Evolutionary conservation across 176 grass and related monocot species (phyloP).

Genomic region (Thinopyrum elongatum): DNA sequence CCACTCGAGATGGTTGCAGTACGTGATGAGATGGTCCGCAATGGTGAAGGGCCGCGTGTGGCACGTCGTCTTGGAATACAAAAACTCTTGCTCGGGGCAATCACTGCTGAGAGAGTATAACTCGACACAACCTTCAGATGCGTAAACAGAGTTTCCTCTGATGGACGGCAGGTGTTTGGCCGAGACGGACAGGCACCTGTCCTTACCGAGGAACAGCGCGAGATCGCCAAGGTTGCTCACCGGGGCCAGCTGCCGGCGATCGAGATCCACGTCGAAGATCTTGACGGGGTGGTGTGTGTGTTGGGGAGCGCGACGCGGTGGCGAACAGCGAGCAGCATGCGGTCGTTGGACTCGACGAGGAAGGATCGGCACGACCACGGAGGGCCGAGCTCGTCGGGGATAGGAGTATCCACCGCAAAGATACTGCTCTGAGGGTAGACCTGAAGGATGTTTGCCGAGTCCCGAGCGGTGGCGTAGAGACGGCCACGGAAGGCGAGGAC

Average conservation of each 20-base stretch:
- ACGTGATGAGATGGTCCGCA: constrained; percentile 28
- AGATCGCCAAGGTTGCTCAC: not conserved
- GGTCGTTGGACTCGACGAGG: not conserved
- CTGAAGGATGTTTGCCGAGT: not conserved
- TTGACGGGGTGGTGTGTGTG: not conserved
- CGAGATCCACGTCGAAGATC: not conserved
- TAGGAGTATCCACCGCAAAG: not conserved
- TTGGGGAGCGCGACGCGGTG: not conserved
- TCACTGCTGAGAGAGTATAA: not conserved
- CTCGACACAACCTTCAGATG: not conserved
- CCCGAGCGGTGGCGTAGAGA: not conserved
- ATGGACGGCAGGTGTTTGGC: not conserved
- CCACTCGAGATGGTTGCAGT: constrained; percentile 21
- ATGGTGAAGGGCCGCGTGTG: constrained; percentile 14
- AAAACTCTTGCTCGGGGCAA: not conserved
- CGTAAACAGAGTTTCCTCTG: not conserved
- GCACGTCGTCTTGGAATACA: not conserved
- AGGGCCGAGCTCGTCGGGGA: not conserved
- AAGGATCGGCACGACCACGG: not conserved
- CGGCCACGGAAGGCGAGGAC: constrained; percentile 18
- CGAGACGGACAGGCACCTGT: constrained; percentile 9
- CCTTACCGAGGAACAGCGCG: constrained; percentile 17
- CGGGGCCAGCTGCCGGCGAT: not conserved
- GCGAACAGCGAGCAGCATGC: not conserved
- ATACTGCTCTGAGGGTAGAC: not conserved